Base-by-base conservation (phyloP, 2,329 filamentous ascomycete genomes). In the Westerdykella ornata region DNA sequence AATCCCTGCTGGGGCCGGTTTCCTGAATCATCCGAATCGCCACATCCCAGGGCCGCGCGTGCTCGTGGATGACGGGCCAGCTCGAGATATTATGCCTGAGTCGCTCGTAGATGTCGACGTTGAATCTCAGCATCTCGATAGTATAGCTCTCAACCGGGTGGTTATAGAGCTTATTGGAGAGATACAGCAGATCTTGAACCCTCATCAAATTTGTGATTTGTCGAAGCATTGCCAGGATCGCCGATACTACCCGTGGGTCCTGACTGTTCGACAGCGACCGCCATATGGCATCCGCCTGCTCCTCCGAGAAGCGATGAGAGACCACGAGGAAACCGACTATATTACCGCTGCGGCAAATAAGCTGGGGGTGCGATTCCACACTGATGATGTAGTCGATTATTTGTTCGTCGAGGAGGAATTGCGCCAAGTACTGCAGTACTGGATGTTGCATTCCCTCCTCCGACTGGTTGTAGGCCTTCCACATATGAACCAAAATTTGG, bases 301-400 rank as follows among this genome's bases (percentile, higher is more conserved):
- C 67, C 26, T 80, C 65, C 1, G 76, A 78, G 64, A 90, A 95
- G 12, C 80, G 82, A 40, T 75, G 74, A 0, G 86, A 92, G 12
- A 92, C 84, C 16, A 88, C 77, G 38, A 97, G 72, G 56, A 97
- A 97, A 1, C 86, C 86, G 36, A 96, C 73, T 39, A 97, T 85
- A 48, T 95, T 94, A 31, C 77, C 75, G 56, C 86, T 86, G 51
- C 88, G 81, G 28, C 77, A 74, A 15, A 94, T 92, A 39, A 97
- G 80, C 58, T 95, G 88, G 1, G 89, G 88, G 57, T 97, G 92
- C 22, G 90, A 96, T 42, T 88, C 88, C 12, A 90, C 81, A 2
- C 90, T 87, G 38, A 96, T 77, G 35, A 98, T 81, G 64, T 96
- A 97, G 44, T 88, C 80, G 17, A 94, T 78, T 18, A 97, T 71